These are phyloP conservation scores for Lenzites betulinus DNA, from an alignment of 768 basidiomycete genomes.

Conservation along the genomic window DNA sequence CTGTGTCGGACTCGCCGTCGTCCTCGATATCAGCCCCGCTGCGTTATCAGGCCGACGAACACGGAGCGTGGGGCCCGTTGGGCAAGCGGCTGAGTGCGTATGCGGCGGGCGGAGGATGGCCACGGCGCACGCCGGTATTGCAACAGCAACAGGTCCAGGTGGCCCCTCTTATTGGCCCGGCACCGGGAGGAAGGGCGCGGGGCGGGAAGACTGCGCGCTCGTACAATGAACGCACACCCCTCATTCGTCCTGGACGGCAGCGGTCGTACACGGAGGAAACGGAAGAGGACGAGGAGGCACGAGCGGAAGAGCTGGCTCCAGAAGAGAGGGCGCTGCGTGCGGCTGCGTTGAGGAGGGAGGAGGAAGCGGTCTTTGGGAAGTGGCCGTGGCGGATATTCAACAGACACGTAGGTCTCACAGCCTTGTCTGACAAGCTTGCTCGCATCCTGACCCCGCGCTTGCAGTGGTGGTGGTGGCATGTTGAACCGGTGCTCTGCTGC, in stretches of 20 bases:
- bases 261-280: slow-evolving; percentile 24
- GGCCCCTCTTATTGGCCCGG: neutral
- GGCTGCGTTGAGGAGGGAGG: slow-evolving; percentile 45
- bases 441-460: neutral
- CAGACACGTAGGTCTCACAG: slow-evolving; percentile 54
- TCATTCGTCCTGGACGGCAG: slow-evolving; percentile 35
- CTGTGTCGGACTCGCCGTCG: slow-evolving; percentile 64
- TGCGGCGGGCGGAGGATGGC: slow-evolving; percentile 24
- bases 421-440: neutral
- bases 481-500: slow-evolving; percentile 66
- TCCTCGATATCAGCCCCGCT: slow-evolving; percentile 85
- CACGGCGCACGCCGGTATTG: slow-evolving; percentile 4
- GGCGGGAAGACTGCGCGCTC: slow-evolving; percentile 15
- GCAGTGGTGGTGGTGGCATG: slow-evolving; percentile 87
- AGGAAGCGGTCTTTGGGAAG: slow-evolving; percentile 59
- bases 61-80: slow-evolving; percentile 60
- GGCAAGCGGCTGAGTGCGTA: slow-evolving; percentile 52
- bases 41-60: slow-evolving; percentile 52
- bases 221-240: slow-evolving; percentile 42
- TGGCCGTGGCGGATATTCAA: slow-evolving; percentile 76
- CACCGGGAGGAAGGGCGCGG: slow-evolving; percentile 2
- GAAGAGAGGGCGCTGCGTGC: slow-evolving; percentile 29
- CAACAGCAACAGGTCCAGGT: slow-evolving; percentile 1
- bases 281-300: slow-evolving; percentile 22
- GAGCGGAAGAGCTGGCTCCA: slow-evolving; percentile 9